Base-by-base conservation (phyloP, 805 yeast genomes). In the Zygosaccharomyces gambellarensis region DNA sequence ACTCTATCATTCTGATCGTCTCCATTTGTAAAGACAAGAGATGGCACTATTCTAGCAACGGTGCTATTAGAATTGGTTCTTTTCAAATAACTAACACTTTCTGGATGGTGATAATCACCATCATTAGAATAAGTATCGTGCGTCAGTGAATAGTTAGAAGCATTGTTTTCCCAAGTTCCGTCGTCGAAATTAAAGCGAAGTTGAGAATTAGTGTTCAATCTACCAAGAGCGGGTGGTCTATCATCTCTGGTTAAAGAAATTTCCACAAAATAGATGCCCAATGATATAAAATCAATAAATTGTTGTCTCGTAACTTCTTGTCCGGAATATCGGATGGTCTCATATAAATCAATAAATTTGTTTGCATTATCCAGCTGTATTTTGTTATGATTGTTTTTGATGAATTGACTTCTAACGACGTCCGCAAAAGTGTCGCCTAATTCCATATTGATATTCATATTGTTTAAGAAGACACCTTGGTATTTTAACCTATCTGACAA, bases 281-380 rank as follows among this genome's bases (percentile, higher is more conserved):
- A 56, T 39, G 72, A 73, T 73, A 89, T 78, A 59, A 87, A 81
- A 38, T 71, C 75, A 27, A 79, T 65, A 59, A 90, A 80, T 36
- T 83, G 84, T 3, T 69, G 71, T 54, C 83, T 81, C 0, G 76
- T 66, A 14, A 88, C 79, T 14, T 80, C 73, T 17, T 71, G 64
- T 2, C 87, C 85, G 5, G 92, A 78, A 64, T 81, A 90, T 51
- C 88, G 71, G 32, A 84, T 72, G 44, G 71, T 70, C 56, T 90
- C 96, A 68, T 88, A 90, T 11, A 79, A 64, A 3, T 69, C 71
- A 3, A 81, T 69, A 52, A 77, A 78, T 31, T 69, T 62, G 29
- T 57, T 53, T 17, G 54, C 65, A 42, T 51, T 65, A 19, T 51
- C 47, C 3, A 53, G 22, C 38, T 54, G 54, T 9, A 28, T 21